A percentile compares a stretch with the other conserved stretches of the same genome.
Conservation (phyloP, 139 green algal genomes). For the Closterium sp. region DNA sequence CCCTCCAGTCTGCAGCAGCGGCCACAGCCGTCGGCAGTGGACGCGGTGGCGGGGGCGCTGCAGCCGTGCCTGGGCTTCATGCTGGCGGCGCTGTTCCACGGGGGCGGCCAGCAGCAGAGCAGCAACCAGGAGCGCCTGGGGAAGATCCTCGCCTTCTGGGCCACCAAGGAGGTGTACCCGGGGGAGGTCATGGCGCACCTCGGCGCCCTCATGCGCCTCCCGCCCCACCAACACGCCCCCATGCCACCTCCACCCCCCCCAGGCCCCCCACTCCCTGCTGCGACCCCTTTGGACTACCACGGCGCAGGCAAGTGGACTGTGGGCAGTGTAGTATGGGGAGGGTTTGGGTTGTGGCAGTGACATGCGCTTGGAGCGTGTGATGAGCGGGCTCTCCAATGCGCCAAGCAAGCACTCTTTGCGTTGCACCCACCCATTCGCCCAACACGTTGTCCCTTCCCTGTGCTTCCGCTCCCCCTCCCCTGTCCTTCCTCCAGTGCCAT, state of each 20-base stretch:
- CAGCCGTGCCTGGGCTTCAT: not conserved
- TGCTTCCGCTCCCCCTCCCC: not conserved
- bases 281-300: not conserved
- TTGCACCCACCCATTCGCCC: not conserved
- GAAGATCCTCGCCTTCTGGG: slow-evolving; percentile 49
- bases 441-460: not conserved
- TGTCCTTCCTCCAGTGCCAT: not conserved
- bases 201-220: not conserved
- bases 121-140: slow-evolving; percentile 40
- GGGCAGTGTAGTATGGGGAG: not conserved
- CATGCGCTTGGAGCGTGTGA: not conserved
- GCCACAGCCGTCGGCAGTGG: not conserved
- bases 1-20: not conserved
- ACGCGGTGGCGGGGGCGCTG: not conserved
- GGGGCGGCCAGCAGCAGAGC: not conserved
- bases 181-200: slow-evolving; percentile 17
- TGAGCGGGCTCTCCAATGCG: too few species aligned
- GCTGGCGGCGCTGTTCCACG: not conserved
- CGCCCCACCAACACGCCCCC: not conserved
- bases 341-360: too few species aligned
- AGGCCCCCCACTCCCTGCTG: not conserved
- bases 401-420: not conserved
- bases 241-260: not conserved
- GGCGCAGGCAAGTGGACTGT: not conserved
- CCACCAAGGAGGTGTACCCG: slow-evolving; percentile 37